Evolutionary conservation across 495 filamentous ascomycete genomes (phyloP), one percentile per base, ranked within the genome.

Genomic region (Annulohypoxylon bovei): DNA sequence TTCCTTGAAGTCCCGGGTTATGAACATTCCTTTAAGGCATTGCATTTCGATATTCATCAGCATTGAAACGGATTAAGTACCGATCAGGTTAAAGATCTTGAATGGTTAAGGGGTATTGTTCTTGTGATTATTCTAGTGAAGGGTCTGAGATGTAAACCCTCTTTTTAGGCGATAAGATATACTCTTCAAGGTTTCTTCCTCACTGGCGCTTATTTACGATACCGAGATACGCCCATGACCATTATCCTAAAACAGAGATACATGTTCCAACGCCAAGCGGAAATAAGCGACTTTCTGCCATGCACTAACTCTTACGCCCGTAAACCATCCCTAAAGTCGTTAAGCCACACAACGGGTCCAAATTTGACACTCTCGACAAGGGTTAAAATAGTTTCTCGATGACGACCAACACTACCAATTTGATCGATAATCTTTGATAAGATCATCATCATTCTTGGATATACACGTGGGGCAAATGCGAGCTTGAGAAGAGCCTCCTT

Each of bases 1-100:
- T n/a, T n/a, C n/a, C n/a, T n/a, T n/a, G n/a, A 53, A 32, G 28
- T 53, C 70, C 70, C 70, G 61, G 61, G 30, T 63, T 63, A 58
- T 63, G 18, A 39, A 28, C 57, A 61, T 49, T 50, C 28, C 37
- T 46, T 56, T 40, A 56, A 18, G 35, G 16, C 18, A 56, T 56
- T 4, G 33, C n/a, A 64, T 50, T 55, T 64, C 18, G 39, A 65
- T 37, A 35, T 61, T 52, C 47, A 25, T 52, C 47, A 44, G 23
- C 22, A 54, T 54, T 46, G 39, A 47, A 39, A 67, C 54, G 44
- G 54, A 55, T 64, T 18, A 65, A 27, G 25, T 12, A 52, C 52
- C 27, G 54, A 67, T 67, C 49, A 25, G 54, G 68, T 62, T 67
- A 57, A 44, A 67, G 44, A 60, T 67, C 32, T 53, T 18, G 42